A percentile compares a stretch with the other conserved stretches of the same genome.
phyloP scores from a whole-genome alignment of 148 eudicot genomes.

The Polygonum maritimum region DNA sequence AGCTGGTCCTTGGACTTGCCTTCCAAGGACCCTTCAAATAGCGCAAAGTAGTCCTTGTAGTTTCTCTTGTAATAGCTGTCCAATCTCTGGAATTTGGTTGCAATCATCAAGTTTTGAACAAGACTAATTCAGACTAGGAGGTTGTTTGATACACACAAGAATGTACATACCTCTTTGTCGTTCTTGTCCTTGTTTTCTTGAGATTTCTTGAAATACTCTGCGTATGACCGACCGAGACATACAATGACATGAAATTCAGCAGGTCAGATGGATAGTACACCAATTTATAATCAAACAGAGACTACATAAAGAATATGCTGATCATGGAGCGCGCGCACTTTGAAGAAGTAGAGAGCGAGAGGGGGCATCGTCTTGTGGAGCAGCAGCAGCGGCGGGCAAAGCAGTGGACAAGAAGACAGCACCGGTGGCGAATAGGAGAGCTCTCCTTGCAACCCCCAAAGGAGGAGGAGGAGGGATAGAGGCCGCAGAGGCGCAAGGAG shows the following conservation, averaged over 20 bases:
- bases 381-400: not conserved
- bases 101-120: too few relatives aligned
- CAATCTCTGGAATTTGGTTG: slow-evolving; percentile 44
- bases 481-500: not conserved
- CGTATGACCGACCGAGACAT: not conserved
- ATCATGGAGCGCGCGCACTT: slow-evolving; percentile 24
- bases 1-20: slow-evolving; percentile 37
- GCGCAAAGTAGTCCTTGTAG: slow-evolving; percentile 83
- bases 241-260: not conserved
- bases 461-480: not conserved
- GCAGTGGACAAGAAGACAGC: not conserved
- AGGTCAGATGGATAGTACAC: not conserved
- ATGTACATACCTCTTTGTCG: slow-evolving; percentile 68
- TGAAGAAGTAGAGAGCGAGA: slow-evolving; percentile 64
- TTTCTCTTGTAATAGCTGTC: slow-evolving; percentile 79
- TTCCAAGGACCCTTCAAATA: slow-evolving; percentile 54
- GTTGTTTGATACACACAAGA: too few relatives aligned
- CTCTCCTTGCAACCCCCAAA: not conserved
- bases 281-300: not conserved
- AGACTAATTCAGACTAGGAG: too few relatives aligned
- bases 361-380: slow-evolving; percentile 17
- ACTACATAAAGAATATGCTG: not conserved
- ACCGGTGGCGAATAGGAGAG: not conserved
- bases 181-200: slow-evolving; percentile 87
- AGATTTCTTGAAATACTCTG: slow-evolving; percentile 89